These are phyloP conservation scores for Acanthochlamys bracteata DNA, from an alignment of 106 monocot genomes.

Conservation along the genomic window DNA sequence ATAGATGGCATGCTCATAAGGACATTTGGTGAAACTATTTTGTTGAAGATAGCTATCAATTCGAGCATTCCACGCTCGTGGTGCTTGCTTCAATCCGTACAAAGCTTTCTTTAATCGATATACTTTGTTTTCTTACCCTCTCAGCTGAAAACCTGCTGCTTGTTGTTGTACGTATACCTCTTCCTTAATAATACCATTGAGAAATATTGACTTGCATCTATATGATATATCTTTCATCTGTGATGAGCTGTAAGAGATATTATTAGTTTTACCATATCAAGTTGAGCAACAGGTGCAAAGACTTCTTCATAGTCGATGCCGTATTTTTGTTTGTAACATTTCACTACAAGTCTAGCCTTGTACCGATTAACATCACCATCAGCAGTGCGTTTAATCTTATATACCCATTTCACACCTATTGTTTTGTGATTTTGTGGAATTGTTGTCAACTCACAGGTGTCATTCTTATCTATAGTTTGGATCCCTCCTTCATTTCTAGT, in stretches of 20 bases:
- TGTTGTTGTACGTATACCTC: no score
- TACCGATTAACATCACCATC: neutral
- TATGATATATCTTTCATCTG: neutral
- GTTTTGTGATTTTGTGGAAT: neutral
- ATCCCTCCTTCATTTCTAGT: no score
- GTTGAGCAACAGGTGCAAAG: neutral
- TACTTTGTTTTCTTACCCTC: neutral
- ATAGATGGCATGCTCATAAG: constrained; percentile 7
- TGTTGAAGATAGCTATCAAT: neutral
- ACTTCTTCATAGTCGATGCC: neutral
- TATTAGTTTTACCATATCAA: neutral
- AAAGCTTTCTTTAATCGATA: neutral
- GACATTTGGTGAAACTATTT: constrained; percentile 5
- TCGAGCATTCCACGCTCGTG: neutral
- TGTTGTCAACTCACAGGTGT: neutral
- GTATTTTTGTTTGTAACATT: neutral
- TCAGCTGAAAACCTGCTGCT: neutral
- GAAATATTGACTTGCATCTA: neutral
- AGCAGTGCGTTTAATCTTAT: neutral
- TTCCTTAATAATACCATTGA: neutral
- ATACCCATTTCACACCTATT: neutral
- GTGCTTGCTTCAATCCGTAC: neutral
- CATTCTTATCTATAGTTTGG: no score
- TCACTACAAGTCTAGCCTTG: neutral
- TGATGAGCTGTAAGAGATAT: neutral